A percentile compares a stretch with the other conserved stretches of the same genome.
Conservation (phyloP, 345 rosid species). For the Raphanus sativus region DNA sequence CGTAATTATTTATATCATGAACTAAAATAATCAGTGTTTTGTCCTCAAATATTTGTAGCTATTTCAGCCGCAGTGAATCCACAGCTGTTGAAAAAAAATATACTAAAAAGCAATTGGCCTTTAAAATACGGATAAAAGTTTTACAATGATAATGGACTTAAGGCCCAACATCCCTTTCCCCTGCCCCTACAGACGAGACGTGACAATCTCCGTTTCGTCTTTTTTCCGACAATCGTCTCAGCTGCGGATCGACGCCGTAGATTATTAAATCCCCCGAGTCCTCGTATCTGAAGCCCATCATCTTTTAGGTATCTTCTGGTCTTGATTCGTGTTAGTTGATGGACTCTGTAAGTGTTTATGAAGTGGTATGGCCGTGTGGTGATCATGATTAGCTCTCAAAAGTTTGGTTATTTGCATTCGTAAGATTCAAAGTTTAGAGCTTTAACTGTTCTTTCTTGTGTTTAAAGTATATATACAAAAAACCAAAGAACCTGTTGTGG, state of each 20-base stretch:
- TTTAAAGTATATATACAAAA: constrained; percentile 9
- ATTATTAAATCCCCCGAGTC: background rate
- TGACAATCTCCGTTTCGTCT: background rate
- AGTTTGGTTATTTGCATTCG: background rate
- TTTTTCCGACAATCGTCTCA: background rate
- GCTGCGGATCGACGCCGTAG: background rate
- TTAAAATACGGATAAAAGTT: background rate
- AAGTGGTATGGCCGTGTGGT: background rate
- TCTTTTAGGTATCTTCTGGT: background rate
- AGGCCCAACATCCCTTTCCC: background rate
- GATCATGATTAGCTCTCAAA: background rate
- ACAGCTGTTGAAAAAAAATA: too few species aligned
- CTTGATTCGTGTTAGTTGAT: background rate
- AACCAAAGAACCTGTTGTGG: background rate
- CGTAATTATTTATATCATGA: too few species aligned
- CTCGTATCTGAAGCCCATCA: background rate
- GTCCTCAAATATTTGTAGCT: too few species aligned
- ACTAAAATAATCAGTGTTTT: too few species aligned
- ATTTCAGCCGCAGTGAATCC: too few species aligned
- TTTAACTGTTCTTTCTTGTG: background rate
- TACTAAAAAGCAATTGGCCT: background rate
- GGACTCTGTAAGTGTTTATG: background rate
- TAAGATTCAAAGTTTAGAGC: background rate
- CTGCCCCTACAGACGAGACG: background rate
- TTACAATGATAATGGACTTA: background rate